Evolutionary conservation across 148 eudicot genomes (phyloP), one percentile per base, ranked within the genome.

Genomic region (Linanthus parryae): DNA sequence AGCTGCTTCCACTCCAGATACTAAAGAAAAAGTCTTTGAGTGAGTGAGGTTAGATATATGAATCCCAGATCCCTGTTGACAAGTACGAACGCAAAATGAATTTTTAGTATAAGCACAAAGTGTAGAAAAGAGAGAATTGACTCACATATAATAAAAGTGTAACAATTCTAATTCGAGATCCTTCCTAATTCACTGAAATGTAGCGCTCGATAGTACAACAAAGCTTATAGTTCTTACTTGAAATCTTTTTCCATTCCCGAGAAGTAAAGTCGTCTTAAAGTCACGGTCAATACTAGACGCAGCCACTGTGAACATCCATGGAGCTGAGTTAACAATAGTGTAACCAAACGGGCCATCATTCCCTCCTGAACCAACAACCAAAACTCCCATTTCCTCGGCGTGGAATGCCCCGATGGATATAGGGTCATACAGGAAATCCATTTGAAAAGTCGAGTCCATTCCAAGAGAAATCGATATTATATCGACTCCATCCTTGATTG

Each of bases 321-420:
- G 92, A 29, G 86, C 92, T 12, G 83, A 61, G 49, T 84, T 84
- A 9, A 71, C 77, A 16, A 74, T 22, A 0, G 87, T 77, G 37
- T 57, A 77, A 8, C 74, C 44, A 3, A 66, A 74, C 0, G 92
- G 92, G 14, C 92, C 92, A 42, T 73, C 67, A 62, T 84, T 84
- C 28, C 92, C 92, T 1, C 68, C 92, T 0, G 92, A 77, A 47
- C 79, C 69, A 10, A 80, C 73, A 11, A 80, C 86, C 73, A 70
- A 62, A 3, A 83, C 66, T 47, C 92, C 87, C 70, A n/a, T 80
- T 50, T 80, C 65, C 8, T 69, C 62, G 6, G 87, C 92, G 45
- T 84, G 92, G 52, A 80, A 80, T 6, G 92, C 67, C 33, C 86
- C 92, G 11, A 84, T 77, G 24, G 86, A 73, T 3, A 80, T 74